A percentile compares a stretch with the other conserved stretches of the same genome.
phyloP scores from a whole-genome alignment of 179 eudicot species.

The Patellifolia procumbens region DNA sequence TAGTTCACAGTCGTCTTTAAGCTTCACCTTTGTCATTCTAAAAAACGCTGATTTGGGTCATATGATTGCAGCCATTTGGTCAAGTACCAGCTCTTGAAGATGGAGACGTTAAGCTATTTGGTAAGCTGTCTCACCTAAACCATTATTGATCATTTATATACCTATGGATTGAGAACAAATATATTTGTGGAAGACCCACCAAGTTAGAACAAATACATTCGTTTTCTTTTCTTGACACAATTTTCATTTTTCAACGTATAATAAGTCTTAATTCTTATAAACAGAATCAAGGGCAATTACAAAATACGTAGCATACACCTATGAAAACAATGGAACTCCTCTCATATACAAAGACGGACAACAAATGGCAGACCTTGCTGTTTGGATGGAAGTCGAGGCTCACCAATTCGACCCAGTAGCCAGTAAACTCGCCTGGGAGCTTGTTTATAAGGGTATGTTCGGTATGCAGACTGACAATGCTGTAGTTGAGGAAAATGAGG shows the following conservation, averaged over 20 bases:
- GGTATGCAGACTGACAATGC: slow-evolving; percentile 40
- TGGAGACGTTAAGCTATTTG: slow-evolving; percentile 33
- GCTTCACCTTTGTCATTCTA: no score
- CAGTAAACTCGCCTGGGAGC: slow-evolving; percentile 45
- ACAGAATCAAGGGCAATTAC: slow-evolving; percentile 79
- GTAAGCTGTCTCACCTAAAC: slow-evolving; percentile 4
- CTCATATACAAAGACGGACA: slow-evolving; percentile 39
- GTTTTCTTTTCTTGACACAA: no score
- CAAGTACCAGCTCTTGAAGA: slow-evolving; percentile 39
- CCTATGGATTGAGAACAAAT: no score
- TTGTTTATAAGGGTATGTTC: slow-evolving; percentile 26
- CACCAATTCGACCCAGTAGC: slow-evolving; percentile 50
- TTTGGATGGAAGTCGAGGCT: slow-evolving; percentile 66
- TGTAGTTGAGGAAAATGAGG: slow-evolving; percentile 35
- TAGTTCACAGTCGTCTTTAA: no score
- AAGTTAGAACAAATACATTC: no score
- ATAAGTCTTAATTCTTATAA: no score
- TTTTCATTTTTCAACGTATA: no score
- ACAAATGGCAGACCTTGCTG: slow-evolving; percentile 39
- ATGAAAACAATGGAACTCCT: slow-evolving; percentile 49
- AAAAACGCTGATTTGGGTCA: not conserved
- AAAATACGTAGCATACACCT: slow-evolving; percentile 44
- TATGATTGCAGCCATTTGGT: slow-evolving; percentile 36
- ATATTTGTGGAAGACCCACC: no score
- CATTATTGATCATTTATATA: no score